Base-by-base conservation (phyloP, 2,329 filamentous ascomycete species). In the Rhynchosporium secalis region DNA sequence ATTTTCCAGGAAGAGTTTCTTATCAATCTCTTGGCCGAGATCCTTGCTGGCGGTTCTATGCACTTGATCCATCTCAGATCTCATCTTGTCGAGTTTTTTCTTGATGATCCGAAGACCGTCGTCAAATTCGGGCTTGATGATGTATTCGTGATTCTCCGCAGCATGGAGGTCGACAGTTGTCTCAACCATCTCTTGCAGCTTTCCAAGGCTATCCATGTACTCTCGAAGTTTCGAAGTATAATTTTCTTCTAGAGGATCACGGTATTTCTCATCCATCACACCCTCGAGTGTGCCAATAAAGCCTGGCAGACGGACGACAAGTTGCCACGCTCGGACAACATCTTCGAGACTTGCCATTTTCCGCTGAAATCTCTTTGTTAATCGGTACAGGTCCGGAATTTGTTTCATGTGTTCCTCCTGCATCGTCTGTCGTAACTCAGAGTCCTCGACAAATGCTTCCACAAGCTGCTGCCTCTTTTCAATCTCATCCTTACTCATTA, bases 111-210 rank as follows among this genome's bases (percentile, higher is more conserved):
- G 86, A 43, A 99, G 80, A 60, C 87, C 85, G 62, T 97, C 92
- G 72, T 99, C 95, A 67, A 97, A 99, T 73, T 99, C 95, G 0
- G 96, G 91, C 77, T 98, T 99, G 83, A 99, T 99, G 71, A 97
- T 94, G 77, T 96, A 99, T 74, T 99, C 95, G 73, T 99, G 95
- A 68, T 95, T 92, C 72, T 99, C 94, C 10, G 99, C 84, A 2
- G 95, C 95, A 62, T 96, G 91, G 0, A 99, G 84, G 72, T 99
- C 95, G 13, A 99, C 93, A 0, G 96, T 99, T 1, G 95, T 96
- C 78, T 99, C 95, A 0, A 99, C 95, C 92, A 99, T 97, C 74
- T 99, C 95, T 72, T 94, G 91, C 10, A 99, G 81, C 73, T 92
- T 96, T 31, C 84, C 87, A 56, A 99, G 82, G 71, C 87, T 91